Percentiles rank a stretch among this genome's conserved stretches.
Conservation (phyloP, 805 yeast genomes). For the Metschnikowia similis region DNA sequence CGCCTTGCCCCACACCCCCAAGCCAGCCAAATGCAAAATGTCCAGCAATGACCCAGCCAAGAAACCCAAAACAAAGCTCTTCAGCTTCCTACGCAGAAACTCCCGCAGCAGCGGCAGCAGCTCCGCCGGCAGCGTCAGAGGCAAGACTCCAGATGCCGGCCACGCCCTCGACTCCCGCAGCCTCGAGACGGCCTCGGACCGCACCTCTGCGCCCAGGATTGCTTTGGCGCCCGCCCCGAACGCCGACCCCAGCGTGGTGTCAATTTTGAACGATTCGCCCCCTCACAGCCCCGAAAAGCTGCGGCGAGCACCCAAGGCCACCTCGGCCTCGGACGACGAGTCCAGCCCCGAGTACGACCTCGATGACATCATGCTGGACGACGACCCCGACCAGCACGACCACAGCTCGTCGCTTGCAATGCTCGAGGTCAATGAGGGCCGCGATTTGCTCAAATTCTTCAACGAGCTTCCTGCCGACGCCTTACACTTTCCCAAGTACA, state of each 20-base stretch:
- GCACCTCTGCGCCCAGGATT: neutral
- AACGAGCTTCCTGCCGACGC: constrained; percentile 33
- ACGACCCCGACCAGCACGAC: constrained; percentile 11
- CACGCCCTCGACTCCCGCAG: neutral
- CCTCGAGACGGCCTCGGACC: neutral
- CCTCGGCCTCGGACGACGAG: constrained; percentile 6
- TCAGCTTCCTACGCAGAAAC: neutral
- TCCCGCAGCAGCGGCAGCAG: neutral
- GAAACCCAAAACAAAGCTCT: neutral
- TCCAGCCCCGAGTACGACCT: constrained; percentile 12
- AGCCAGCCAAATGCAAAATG: neutral
- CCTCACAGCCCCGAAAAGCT: neutral
- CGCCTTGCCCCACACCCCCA: neutral
- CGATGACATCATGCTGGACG: constrained; percentile 16
- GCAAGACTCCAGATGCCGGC: neutral
- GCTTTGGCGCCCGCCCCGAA: neutral
- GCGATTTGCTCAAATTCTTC: constrained; percentile 23
- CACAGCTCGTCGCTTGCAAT: constrained; percentile 17
- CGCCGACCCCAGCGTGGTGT: neutral
- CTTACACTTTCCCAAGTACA: constrained; percentile 51
- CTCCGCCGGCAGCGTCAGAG: neutral
- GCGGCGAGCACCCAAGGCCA: neutral
- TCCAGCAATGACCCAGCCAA: neutral
- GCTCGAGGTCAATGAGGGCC: constrained; percentile 7
- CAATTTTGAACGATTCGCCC: neutral